A percentile compares a stretch with the other conserved stretches of the same genome.
These are phyloP conservation scores for Eucalyptus victrix DNA, from an alignment of 345 rosid genomes.

Conservation along the genomic window DNA sequence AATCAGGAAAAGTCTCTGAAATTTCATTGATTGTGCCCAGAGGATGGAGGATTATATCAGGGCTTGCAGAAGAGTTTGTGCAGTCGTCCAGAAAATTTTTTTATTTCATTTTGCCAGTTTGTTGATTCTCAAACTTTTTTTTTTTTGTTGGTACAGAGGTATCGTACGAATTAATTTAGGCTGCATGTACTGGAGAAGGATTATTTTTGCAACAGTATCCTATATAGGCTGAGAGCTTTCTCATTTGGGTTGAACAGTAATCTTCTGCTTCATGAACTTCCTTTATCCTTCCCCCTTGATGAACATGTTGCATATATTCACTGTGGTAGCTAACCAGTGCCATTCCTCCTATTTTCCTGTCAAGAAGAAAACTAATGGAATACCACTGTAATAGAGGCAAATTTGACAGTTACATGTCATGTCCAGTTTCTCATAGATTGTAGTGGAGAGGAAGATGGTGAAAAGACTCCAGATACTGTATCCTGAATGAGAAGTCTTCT, in stretches of 20 bases:
- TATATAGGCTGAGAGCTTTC: not conserved
- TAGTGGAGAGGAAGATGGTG: too few species aligned
- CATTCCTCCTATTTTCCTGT: too few species aligned
- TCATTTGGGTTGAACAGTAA: not conserved
- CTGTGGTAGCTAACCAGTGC: too few species aligned
- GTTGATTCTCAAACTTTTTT: not conserved
- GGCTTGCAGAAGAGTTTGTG: not conserved
- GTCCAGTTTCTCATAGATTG: too few species aligned
- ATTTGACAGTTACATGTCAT: too few species aligned
- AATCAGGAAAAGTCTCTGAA: not conserved
- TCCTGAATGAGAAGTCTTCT: too few species aligned
- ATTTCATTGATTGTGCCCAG: not conserved
- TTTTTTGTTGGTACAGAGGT: not conserved
- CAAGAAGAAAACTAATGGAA: too few species aligned
- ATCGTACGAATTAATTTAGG: not conserved
- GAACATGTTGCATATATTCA: too few species aligned
- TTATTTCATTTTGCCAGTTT: not conserved
- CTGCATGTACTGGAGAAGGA: not conserved
- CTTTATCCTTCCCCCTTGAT: too few species aligned
- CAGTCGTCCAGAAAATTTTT: not conserved
- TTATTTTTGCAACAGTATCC: not conserved
- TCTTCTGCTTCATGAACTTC: too few species aligned
- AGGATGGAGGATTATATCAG: not conserved
- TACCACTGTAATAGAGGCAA: too few species aligned
- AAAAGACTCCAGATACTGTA: too few species aligned